A percentile compares a stretch with the other conserved stretches of the same genome.
phyloP scores from a whole-genome alignment of 139 green algal species.

The Auxenochlorella protothecoides region DNA sequence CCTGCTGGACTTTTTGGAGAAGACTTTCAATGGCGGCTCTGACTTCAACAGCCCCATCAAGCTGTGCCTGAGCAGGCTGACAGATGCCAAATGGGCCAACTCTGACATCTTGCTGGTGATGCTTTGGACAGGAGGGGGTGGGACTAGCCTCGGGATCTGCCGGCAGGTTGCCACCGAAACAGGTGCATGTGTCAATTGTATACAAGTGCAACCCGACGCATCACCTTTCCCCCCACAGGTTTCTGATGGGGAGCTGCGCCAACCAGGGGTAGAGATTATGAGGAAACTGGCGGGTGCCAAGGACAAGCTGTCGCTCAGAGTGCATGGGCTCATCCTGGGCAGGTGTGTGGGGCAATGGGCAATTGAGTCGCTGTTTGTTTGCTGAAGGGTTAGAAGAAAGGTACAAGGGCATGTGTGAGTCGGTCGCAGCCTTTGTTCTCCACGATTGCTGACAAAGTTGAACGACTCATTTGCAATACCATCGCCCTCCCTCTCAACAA shows the following conservation, averaged over 20 bases:
- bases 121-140: no score
- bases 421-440: no score
- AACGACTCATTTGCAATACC: neutral
- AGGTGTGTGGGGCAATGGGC: neutral
- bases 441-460: no score
- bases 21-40: conserved; percentile 73
- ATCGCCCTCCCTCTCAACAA: neutral
- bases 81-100: conserved; percentile 74
- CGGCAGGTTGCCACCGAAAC: no score
- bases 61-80: conserved; percentile 60
- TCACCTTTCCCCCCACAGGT: conserved; percentile 4
- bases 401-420: no score
- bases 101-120: conserved; percentile 71
- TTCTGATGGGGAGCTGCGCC: conserved; percentile 70
- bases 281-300: conserved; percentile 67
- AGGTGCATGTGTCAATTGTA: no score
- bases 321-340: conserved; percentile 73
- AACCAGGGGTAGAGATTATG: conserved; percentile 71
- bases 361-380: no score
- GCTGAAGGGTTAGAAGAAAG: no score
- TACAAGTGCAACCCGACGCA: no score
- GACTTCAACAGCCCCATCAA: conserved; percentile 80
- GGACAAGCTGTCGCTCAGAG: conserved; percentile 65
- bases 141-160: no score
- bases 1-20: conserved; percentile 76